phyloP scores from a whole-genome alignment of 1,284 basidiomycete species.

The Apiotrichum akiyoshidainum region DNA sequence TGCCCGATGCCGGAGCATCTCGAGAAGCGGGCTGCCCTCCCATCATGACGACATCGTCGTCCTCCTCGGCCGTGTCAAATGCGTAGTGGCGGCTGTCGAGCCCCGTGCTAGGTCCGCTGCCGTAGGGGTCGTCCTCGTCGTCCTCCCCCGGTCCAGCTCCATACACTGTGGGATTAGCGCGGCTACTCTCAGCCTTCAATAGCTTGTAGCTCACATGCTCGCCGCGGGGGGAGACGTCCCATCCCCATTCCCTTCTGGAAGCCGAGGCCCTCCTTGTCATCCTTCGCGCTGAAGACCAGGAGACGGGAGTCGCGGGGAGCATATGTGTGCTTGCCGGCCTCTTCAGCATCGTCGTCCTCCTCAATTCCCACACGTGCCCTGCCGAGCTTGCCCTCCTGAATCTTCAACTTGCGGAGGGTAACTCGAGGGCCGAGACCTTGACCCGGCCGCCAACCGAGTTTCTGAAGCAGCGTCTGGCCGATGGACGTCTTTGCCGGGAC shows the following conservation, averaged over 20 bases:
- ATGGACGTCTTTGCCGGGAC: conserved; percentile 55
- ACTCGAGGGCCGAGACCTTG: conserved; percentile 90
- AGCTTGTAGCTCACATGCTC: conserved; percentile 24
- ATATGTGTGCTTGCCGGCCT: conserved; percentile 79
- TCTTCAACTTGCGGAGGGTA: conserved; percentile 68
- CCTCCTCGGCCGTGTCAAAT: conserved; percentile 63
- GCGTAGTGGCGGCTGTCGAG: conserved; percentile 54
- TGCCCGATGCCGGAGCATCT: neutral
- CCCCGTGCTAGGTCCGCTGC: conserved; percentile 42
- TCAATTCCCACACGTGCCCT: conserved; percentile 39
- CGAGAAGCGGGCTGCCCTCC: conserved; percentile 13
- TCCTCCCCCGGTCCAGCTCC: conserved; percentile 66
- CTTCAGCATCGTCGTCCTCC: conserved; percentile 54
- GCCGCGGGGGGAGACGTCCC: conserved; percentile 38
- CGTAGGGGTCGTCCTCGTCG: conserved; percentile 83
- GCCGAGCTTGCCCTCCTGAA: conserved; percentile 61
- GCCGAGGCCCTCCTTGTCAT: conserved; percentile 74
- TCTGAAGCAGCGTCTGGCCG: conserved; percentile 78
- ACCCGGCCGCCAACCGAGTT: conserved; percentile 92
- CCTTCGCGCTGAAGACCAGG: conserved; percentile 64
- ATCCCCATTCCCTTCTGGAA: conserved; percentile 66
- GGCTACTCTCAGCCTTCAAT: too few relatives aligned
- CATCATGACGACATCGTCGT: conserved; percentile 58
- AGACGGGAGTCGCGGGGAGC: conserved; percentile 75
- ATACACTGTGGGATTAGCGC: conserved; percentile 24